phyloP scores from a whole-genome alignment of 257 asterid genomes.

The Scutellaria minor region DNA sequence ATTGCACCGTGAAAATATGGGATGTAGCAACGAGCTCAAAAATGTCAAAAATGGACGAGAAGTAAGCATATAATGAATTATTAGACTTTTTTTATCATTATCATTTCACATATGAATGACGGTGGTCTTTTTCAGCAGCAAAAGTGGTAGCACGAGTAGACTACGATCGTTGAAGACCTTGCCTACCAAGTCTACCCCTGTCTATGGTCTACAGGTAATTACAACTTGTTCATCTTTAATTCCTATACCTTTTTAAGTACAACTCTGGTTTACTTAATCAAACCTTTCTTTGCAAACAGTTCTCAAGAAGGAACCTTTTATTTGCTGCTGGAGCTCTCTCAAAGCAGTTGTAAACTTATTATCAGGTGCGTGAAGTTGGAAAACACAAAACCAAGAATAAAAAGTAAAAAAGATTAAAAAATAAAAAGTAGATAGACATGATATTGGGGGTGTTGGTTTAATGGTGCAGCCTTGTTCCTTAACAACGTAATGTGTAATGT shows the following conservation, averaged over 20 bases:
- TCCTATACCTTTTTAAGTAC: neutral
- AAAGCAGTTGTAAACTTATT: constrained; percentile 32
- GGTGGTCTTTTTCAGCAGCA: constrained; percentile 43
- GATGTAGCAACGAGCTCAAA: constrained; percentile 87
- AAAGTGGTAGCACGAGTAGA: constrained; percentile 66
- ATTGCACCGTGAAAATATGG: constrained; percentile 96
- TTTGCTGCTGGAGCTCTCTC: constrained; percentile 54
- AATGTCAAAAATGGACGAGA: constrained; percentile 71
- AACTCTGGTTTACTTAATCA: neutral
- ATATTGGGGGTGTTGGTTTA: too few relatives aligned
- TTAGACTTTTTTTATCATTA: neutral
- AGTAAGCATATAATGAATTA: constrained; percentile 45
- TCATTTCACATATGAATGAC: neutral
- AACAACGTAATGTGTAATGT: too few relatives aligned
- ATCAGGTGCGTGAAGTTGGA: neutral
- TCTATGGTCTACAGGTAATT: constrained; percentile 47
- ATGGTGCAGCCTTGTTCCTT: too few relatives aligned
- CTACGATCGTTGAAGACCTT: constrained; percentile 83
- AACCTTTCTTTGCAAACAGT: constrained; percentile 34
- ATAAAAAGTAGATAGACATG: too few relatives aligned
- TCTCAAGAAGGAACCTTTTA: constrained; percentile 47
- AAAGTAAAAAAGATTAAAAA: too few relatives aligned
- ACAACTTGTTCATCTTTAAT: constrained; percentile 1
- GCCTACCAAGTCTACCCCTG: constrained; percentile 52
- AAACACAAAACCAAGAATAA: neutral